phyloP scores from a whole-genome alignment of 305 asterid species.

The Solanum hybrid region DNA sequence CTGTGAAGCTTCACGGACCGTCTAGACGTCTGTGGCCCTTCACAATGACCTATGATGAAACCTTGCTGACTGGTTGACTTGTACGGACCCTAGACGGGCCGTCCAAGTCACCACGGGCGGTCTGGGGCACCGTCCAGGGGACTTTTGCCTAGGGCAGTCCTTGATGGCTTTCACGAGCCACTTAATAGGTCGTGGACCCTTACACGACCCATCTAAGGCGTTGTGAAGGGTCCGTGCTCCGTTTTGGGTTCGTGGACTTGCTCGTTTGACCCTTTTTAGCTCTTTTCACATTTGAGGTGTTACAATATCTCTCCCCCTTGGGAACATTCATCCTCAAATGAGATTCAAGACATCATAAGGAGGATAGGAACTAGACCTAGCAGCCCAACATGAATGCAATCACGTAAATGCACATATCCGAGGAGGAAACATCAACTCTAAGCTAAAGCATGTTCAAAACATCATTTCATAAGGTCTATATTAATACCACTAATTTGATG shows the following conservation, averaged over 20 bases:
- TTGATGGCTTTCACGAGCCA: not conserved
- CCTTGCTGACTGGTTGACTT: not conserved
- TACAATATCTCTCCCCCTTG: not conserved
- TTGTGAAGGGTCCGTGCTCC: not conserved
- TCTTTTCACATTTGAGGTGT: not conserved
- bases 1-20: not conserved
- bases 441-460: not conserved
- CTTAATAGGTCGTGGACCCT: not conserved
- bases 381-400: not conserved
- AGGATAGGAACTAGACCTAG: not conserved
- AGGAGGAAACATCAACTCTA: not conserved
- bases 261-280: not conserved
- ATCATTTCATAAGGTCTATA: not conserved
- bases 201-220: not conserved
- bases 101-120: not conserved
- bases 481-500: too few relatives aligned
- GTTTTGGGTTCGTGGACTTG: not conserved
- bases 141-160: not conserved
- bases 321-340: not conserved
- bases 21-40: not conserved
- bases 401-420: not conserved
- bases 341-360: not conserved
- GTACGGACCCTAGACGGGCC: not conserved
- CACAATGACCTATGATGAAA: not conserved
- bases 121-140: not conserved